phyloP scores from a whole-genome alignment of 805 yeast species.

The Candida railenensis region DNA sequence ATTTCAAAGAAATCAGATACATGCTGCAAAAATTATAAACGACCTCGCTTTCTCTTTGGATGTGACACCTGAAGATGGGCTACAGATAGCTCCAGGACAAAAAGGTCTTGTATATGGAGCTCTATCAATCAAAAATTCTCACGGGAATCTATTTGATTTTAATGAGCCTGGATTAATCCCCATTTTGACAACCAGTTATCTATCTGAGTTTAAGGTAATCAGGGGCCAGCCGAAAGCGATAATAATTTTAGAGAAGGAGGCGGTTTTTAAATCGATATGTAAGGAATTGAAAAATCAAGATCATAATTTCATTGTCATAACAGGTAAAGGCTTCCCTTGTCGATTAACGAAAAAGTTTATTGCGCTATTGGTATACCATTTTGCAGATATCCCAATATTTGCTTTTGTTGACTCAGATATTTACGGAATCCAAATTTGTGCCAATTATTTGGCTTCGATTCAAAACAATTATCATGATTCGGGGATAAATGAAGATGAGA shows the following conservation, averaged over 20 bases:
- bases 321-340: conserved; percentile 74
- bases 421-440: conserved; percentile 55
- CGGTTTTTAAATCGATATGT: conserved; percentile 35
- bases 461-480: conserved; percentile 3
- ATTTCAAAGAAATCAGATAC: conserved; percentile 42
- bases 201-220: background rate
- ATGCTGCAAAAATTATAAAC: conserved; percentile 40
- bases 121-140: background rate
- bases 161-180: conserved; percentile 4
- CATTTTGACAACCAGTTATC: background rate
- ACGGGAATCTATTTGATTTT: background rate
- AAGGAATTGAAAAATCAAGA: conserved; percentile 11
- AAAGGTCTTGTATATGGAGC: conserved; percentile 55
- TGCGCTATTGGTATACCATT: conserved; percentile 17
- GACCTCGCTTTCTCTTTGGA: conserved; percentile 36
- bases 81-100: conserved; percentile 52
- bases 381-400: conserved; percentile 36
- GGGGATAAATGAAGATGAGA: conserved; percentile 1
- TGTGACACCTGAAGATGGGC: conserved; percentile 28
- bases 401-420: conserved; percentile 66
- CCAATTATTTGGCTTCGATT: conserved; percentile 16
- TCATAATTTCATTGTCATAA: conserved; percentile 33
- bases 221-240: conserved; percentile 9
- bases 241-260: conserved; percentile 39
- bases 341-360: conserved; percentile 47